phyloP scores from a whole-genome alignment of 192 early-diverging fungal species.

The Podila minutissima region DNA sequence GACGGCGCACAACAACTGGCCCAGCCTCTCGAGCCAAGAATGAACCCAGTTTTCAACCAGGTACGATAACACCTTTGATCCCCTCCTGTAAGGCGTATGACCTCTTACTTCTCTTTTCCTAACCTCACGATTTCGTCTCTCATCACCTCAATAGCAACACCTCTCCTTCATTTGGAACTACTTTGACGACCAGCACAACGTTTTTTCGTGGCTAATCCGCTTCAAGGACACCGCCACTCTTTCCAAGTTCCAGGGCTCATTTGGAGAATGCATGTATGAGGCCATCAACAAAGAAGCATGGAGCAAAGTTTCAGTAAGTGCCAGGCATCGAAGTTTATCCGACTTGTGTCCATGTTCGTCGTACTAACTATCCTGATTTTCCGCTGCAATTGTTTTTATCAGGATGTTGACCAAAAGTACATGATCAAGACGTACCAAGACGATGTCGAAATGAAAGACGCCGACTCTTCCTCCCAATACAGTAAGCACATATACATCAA shows the following conservation, averaged over 20 bases:
- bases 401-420: slow-evolving; percentile 77
- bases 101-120: not conserved
- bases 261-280: slow-evolving; percentile 84
- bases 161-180: slow-evolving; percentile 87
- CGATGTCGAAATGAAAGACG: slow-evolving; percentile 73
- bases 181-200: slow-evolving; percentile 60
- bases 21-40: slow-evolving; percentile 73
- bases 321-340: not conserved
- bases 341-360: not conserved
- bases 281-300: slow-evolving; percentile 69
- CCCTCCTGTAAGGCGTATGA: not conserved
- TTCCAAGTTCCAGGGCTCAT: slow-evolving; percentile 69
- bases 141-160: slow-evolving; percentile 49
- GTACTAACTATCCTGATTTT: not conserved
- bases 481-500: not conserved
- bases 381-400: not conserved
- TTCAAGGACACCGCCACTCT: slow-evolving; percentile 62
- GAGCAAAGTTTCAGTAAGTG: slow-evolving; percentile 64
- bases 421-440: slow-evolving; percentile 79
- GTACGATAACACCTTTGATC: not conserved
- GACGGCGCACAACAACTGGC: slow-evolving; percentile 56
- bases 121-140: too few relatives aligned
- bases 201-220: slow-evolving; percentile 82
- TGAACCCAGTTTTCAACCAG: slow-evolving; percentile 81
- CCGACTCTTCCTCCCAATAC: slow-evolving; percentile 1